phyloP scores from a whole-genome alignment of 495 filamentous ascomycete genomes.

The Tuber calosporum region DNA sequence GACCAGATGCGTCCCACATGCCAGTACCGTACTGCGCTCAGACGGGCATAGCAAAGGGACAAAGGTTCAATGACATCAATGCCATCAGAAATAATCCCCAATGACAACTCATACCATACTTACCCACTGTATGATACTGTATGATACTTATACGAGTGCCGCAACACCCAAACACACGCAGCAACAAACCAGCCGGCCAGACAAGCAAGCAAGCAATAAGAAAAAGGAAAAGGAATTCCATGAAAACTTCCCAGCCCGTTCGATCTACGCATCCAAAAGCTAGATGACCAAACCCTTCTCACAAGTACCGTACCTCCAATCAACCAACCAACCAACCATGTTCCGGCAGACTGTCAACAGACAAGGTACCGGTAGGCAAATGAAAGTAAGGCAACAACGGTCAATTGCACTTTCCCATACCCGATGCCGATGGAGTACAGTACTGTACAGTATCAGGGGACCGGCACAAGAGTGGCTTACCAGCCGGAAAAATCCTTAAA shows the following conservation, averaged over 20 bases:
- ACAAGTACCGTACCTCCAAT: background rate
- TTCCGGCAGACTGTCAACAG: background rate
- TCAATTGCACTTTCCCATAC: background rate
- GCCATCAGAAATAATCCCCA: background rate
- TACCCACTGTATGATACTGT: background rate
- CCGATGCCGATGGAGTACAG: background rate
- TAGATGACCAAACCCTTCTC: background rate
- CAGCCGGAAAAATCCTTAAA: too few species aligned
- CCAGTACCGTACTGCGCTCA: too few species aligned
- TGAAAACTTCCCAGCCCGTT: background rate
- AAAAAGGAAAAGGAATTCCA: background rate
- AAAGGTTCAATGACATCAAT: background rate
- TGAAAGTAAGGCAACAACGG: background rate
- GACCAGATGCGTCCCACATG: background rate
- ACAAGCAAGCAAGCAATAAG: too few species aligned
- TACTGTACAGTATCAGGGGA: too few species aligned
- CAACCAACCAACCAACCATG: background rate
- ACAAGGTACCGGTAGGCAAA: background rate
- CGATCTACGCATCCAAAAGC: background rate
- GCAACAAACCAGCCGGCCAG: background rate
- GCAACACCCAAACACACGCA: background rate
- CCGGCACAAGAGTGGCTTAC: too few species aligned
- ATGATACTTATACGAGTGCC: too few species aligned
- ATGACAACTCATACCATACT: background rate
- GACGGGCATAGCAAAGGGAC: background rate